These are phyloP conservation scores for Camillea tinctor DNA, from an alignment of 2,329 filamentous ascomycete genomes.

Conservation along the genomic window DNA sequence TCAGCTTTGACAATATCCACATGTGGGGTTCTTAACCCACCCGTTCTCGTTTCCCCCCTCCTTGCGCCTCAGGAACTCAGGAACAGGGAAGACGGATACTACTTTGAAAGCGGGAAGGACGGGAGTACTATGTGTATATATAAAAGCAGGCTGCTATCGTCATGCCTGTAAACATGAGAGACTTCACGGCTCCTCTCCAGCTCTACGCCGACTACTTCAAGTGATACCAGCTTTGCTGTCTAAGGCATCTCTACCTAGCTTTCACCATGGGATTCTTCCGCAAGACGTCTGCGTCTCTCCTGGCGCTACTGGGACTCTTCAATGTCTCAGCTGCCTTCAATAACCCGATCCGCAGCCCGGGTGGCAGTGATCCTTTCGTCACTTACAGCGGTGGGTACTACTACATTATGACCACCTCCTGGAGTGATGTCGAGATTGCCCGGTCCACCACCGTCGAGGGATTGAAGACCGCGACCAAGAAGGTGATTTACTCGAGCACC, in stretches of 20 bases:
- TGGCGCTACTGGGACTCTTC: conserved; percentile 7
- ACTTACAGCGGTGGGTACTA: conserved; percentile 52
- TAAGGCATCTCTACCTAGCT: background rate
- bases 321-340: conserved; percentile 37
- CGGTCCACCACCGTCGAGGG: conserved; percentile 53
- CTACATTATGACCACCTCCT: conserved; percentile 57
- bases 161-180: background rate
- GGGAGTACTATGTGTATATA: background rate
- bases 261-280: conserved; percentile 8
- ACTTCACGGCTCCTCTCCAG: background rate
- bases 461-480: conserved; percentile 51
- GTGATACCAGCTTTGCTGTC: background rate
- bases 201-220: background rate
- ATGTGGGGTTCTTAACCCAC: background rate
- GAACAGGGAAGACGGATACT: background rate
- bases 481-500: conserved; percentile 49
- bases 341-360: conserved; percentile 50
- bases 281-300: conserved; percentile 7
- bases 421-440: conserved; percentile 54
- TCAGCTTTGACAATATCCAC: background rate
- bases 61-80: no score
- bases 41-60: background rate
- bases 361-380: conserved; percentile 54
- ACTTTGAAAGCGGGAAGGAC: no score
- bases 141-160: background rate